Percentiles rank a stretch among this genome's conserved stretches.
These are phyloP conservation scores for Citrus medica DNA, from an alignment of 345 rosid species.

Conservation along the genomic window DNA sequence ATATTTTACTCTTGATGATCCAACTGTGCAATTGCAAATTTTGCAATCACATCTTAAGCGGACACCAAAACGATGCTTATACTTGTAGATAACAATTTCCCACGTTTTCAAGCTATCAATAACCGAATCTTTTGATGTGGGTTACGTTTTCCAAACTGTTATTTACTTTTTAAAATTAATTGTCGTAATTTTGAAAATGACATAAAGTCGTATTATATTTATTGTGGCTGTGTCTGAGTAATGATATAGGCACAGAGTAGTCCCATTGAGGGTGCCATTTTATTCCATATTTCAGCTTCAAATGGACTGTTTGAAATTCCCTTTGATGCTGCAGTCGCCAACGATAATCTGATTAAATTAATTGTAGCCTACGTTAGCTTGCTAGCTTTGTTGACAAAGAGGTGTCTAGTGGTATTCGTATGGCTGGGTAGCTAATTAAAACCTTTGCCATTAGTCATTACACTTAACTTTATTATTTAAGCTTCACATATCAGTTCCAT, in stretches of 20 bases:
- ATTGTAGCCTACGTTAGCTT: conserved; percentile 9
- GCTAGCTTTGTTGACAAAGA: conserved; percentile 23
- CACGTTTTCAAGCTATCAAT: conserved; percentile 50
- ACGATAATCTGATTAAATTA: conserved; percentile 4
- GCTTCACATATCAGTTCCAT: background rate
- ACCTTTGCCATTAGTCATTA: too few species aligned
- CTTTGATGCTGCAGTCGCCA: conserved; percentile 11
- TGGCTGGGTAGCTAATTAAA: background rate
- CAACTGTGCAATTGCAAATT: too few species aligned
- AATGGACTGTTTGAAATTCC: conserved; percentile 24
- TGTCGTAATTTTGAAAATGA: conserved; percentile 29
- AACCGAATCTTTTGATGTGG: conserved; percentile 53
- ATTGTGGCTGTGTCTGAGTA: conserved; percentile 16
- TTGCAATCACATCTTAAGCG: conserved; percentile 28
- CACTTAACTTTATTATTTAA: too few species aligned
- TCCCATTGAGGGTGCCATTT: conserved; percentile 19
- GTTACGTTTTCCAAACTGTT: background rate
- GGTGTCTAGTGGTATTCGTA: conserved; percentile 1
- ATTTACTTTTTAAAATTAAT: background rate
- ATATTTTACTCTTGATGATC: background rate
- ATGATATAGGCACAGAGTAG: background rate
- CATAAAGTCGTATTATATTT: conserved; percentile 26
- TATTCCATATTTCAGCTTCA: conserved; percentile 21
- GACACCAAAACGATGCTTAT: conserved; percentile 32
- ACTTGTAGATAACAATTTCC: conserved; percentile 78